A percentile compares a stretch with the other conserved stretches of the same genome.
Conservation (phyloP, 805 yeast genomes). For the Starmerella kuoi region DNA sequence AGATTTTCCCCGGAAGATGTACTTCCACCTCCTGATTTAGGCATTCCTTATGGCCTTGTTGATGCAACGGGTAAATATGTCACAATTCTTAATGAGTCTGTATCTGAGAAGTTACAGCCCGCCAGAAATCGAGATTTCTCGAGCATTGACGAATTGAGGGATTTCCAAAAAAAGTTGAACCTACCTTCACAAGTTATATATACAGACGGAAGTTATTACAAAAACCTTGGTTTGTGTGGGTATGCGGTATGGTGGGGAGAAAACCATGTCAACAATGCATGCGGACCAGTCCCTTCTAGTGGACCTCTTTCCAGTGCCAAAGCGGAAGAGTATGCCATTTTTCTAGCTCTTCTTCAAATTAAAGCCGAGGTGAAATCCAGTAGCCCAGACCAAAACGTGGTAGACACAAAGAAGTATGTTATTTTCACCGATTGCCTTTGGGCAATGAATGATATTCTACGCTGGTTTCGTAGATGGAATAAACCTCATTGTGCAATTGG, state of each 20-base stretch:
- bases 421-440: constrained; percentile 6
- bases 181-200: constrained; percentile 1
- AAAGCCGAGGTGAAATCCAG: constrained; percentile 1
- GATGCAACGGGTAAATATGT: not conserved
- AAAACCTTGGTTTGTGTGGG: not conserved
- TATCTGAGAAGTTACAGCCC: not conserved
- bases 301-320: constrained; percentile 9
- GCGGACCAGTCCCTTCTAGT: constrained; percentile 8
- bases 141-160: not conserved
- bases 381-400: not conserved
- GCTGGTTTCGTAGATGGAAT: constrained; percentile 11
- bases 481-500: constrained; percentile 3
- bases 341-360: constrained; percentile 12
- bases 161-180: not conserved
- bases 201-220: constrained; percentile 13
- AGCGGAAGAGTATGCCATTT: constrained; percentile 15
- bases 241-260: constrained; percentile 13
- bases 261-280: constrained; percentile 1
- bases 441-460: constrained; percentile 3
- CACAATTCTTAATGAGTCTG: not conserved
- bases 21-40: constrained; percentile 3
- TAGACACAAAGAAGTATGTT: not conserved
- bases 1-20: not conserved
- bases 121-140: not conserved
- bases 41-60: constrained; percentile 1